Base-by-base conservation (phyloP, 1,284 basidiomycete species). In the Chondrostereum purpureum region DNA sequence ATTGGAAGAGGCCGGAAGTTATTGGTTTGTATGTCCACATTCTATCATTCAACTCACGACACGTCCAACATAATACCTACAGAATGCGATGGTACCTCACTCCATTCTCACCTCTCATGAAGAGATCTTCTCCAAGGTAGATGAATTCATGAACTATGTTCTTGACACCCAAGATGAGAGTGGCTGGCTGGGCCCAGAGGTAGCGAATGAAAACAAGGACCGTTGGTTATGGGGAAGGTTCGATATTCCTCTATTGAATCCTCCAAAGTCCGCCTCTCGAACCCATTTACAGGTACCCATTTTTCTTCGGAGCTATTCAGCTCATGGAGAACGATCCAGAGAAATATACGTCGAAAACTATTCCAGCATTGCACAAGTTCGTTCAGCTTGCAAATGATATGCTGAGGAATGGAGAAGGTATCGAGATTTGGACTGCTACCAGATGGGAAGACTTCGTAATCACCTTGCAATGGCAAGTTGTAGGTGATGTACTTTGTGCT, bases 361-460 rank as follows among this genome's bases (percentile, higher is more conserved):
- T 77, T 11, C 62, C 62, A 10, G 70, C 73, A 3, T 49, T 77
- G 47, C 62, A 75, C 55, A 73, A 70, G 47, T 78, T 78, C 43
- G 71, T 77, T 13, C 51, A 57, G 6, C 56, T 78, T 12, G 73
- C 77, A 18, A 77, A 78, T 53, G 64, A 61, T 6, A 78, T 78
- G 77, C 59, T 78, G 38, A 67, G 72, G 46, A 65, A 67, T 40
- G 70, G 70, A 17, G 53, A 68, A 52, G 77, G 75, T 18, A 65
- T 75, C 11, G 75, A 77, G 19, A 58, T 66, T 13, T 78, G 76
- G 76, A 60, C 71, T 6, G 62, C 63, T 27, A 74, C 75, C 1
- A 70, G 77, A 27, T 78, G 75, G 76, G 73, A 76, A 55, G 75
- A 78, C 52, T 78, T 76, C 52, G 70, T 75, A 33, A 71, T 76